Evolutionary conservation across 176 grass and related monocot genomes (phyloP), one percentile per base, ranked within the genome.

Genomic region (Luzula sylvatica): DNA sequence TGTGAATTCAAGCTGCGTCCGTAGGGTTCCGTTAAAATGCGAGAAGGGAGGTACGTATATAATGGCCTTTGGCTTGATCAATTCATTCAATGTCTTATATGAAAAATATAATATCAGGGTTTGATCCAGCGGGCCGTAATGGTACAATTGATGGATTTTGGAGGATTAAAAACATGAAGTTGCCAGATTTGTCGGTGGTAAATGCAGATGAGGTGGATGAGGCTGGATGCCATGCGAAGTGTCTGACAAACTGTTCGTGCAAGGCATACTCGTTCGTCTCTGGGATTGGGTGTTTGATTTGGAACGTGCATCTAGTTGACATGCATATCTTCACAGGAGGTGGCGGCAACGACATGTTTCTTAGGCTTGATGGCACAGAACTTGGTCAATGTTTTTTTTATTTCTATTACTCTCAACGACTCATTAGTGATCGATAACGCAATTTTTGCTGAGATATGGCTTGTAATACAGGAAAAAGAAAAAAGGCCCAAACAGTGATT

Each of bases 191-290:
- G 53, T 84, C 87, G 18, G 45, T 35, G 3, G 82, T 78, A 82
- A 30, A 43, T 15, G 21, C 22, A 7, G 14, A 59, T 8, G 72
- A 74, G 26, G 43, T 40, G 26, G 52, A 70, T 55, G 54, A 40
- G 7, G 35, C 56, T 8, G 45, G 67, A 42, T 95, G 90, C 70
- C 19, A 15, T 58, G 26, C 47, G 1, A 20, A 23, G 23, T 95
- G 90, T 65, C 11, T 76, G 24, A 63, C 0, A 3, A 95, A 86
- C 46, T 95, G 83, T 63, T 82, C 84, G 8, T 95, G 90, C 23
- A 67, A 23, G 53, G 90, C 84, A 0, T 95, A 82, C 65, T 77
- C 76, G 38, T 86, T 67, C 26, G 67, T 63, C 46, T 2, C 0
- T 1, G 64, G 26, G 35, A 87, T 78, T 0, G 54, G 73, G 9